A percentile compares a stretch with the other conserved stretches of the same genome.
These are phyloP conservation scores for Brassica carinata DNA, from an alignment of 345 rosid genomes.

Conservation along the genomic window DNA sequence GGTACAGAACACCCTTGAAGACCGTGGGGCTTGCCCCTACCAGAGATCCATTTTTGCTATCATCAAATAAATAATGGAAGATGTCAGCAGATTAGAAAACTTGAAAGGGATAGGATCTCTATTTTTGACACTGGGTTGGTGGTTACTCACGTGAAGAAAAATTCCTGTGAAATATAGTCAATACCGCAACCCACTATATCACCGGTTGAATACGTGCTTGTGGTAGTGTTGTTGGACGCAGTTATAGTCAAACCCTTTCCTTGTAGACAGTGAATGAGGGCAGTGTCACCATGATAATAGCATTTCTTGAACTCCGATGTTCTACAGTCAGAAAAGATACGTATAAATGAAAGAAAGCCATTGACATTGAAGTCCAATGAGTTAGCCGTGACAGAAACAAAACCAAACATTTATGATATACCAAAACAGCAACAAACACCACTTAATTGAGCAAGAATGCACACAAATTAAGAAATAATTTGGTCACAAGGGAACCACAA, in stretches of 20 bases:
- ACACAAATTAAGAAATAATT: neutral
- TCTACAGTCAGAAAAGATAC: neutral
- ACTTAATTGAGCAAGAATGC: neutral
- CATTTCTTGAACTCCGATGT: neutral
- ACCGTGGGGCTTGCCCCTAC: constrained; percentile 68
- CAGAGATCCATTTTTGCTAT: constrained; percentile 70
- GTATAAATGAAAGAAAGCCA: neutral
- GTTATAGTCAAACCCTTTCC: neutral
- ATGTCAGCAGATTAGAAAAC: neutral
- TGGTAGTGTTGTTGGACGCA: neutral
- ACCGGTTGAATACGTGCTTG: neutral
- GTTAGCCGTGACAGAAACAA: neutral
- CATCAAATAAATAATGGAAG: constrained; percentile 26
- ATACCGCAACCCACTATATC: constrained; percentile 8
- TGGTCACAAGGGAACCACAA: neutral
- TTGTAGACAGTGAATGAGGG: neutral
- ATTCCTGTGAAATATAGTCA: constrained; percentile 47
- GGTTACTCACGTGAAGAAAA: constrained; percentile 88
- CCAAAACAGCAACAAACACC: neutral
- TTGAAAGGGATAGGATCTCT: neutral
- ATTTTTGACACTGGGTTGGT: neutral
- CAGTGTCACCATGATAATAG: neutral
- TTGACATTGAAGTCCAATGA: neutral
- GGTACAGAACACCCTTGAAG: constrained; percentile 67
- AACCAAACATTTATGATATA: neutral